Conservation (phyloP, 352 stramenopile species). For the Phytophthora vignae region DNA sequence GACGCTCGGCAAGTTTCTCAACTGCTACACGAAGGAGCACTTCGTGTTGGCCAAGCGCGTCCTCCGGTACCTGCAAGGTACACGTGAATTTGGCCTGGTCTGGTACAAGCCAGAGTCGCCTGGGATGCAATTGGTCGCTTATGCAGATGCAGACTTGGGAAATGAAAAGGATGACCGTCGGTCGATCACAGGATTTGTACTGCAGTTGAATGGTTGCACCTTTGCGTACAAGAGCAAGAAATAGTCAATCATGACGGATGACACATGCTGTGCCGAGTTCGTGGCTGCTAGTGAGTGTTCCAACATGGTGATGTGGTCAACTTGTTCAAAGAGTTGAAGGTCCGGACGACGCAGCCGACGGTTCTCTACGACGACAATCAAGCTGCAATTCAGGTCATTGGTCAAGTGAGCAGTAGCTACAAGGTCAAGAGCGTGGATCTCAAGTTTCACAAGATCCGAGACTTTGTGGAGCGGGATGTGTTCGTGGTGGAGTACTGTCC, state of each 20-base stretch:
- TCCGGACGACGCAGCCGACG: not conserved
- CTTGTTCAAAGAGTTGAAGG: conserved; percentile 13
- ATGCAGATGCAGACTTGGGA: conserved; percentile 13
- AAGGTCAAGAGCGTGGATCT: conserved; percentile 10
- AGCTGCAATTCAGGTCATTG: conserved; percentile 15
- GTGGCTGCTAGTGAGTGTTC: conserved; percentile 14
- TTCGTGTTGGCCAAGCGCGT: conserved; percentile 18
- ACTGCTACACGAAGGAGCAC: conserved; percentile 14
- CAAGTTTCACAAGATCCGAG: conserved; percentile 20
- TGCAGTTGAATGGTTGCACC: conserved; percentile 16
- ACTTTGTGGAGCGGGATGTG: conserved; percentile 6
- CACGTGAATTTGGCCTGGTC: conserved; percentile 5
- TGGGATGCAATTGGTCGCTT: conserved; percentile 1
- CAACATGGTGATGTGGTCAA: conserved; percentile 19
- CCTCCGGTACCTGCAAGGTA: conserved; percentile 17
- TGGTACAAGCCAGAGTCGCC: conserved; percentile 2
- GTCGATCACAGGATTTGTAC: conserved; percentile 16
- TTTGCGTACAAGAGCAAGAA: conserved; percentile 15
- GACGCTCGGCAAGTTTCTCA: conserved; percentile 13
- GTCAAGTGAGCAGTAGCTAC: conserved; percentile 3
- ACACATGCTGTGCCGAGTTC: conserved; percentile 16
- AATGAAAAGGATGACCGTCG: conserved; percentile 23
- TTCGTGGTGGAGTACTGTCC: conserved; percentile 2
- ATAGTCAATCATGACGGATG: conserved; percentile 11
- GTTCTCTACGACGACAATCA: conserved; percentile 7